A percentile compares a stretch with the other conserved stretches of the same genome.
These are phyloP conservation scores for Barbatosphaeria neglecta DNA, from an alignment of 495 filamentous ascomycete species.

Conservation along the genomic window DNA sequence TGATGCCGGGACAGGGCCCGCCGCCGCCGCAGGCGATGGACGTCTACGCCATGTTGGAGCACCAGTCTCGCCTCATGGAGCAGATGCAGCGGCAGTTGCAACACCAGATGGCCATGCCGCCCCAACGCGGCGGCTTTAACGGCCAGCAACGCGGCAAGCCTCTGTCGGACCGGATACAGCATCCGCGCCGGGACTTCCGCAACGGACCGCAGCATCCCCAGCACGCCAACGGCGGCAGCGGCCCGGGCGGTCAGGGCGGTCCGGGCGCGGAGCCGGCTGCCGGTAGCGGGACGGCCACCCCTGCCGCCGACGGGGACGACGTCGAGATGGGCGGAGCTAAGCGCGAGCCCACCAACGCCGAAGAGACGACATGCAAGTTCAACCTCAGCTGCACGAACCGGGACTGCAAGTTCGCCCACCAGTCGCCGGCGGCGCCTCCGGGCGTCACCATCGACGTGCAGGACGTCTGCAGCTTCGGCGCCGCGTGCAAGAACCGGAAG, in stretches of 20 bases:
- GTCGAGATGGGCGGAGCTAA: slow-evolving; percentile 39
- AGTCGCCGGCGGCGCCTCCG: slow-evolving; percentile 83
- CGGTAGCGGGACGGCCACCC: not conserved
- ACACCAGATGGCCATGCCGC: slow-evolving; percentile 58
- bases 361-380: slow-evolving; percentile 68
- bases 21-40: slow-evolving; percentile 52
- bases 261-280: slow-evolving; percentile 15
- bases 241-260: no score
- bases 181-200: slow-evolving; percentile 24
- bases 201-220: slow-evolving; percentile 20
- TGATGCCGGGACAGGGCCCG: slow-evolving; percentile 30
- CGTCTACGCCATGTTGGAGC: slow-evolving; percentile 73
- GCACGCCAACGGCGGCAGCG: no score
- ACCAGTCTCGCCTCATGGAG: slow-evolving; percentile 80
- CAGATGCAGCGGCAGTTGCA: slow-evolving; percentile 49
- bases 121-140: slow-evolving; percentile 24
- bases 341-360: slow-evolving; percentile 37
- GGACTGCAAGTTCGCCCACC: slow-evolving; percentile 87
- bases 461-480: slow-evolving; percentile 75
- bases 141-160: slow-evolving; percentile 47
- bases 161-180: slow-evolving; percentile 64
- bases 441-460: slow-evolving; percentile 61
- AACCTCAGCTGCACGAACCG: slow-evolving; percentile 77
- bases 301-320: slow-evolving; percentile 27
- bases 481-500: slow-evolving; percentile 88